Conservation (phyloP, 2,329 filamentous ascomycete genomes). For the Colletotrichum endophyticum region DNA sequence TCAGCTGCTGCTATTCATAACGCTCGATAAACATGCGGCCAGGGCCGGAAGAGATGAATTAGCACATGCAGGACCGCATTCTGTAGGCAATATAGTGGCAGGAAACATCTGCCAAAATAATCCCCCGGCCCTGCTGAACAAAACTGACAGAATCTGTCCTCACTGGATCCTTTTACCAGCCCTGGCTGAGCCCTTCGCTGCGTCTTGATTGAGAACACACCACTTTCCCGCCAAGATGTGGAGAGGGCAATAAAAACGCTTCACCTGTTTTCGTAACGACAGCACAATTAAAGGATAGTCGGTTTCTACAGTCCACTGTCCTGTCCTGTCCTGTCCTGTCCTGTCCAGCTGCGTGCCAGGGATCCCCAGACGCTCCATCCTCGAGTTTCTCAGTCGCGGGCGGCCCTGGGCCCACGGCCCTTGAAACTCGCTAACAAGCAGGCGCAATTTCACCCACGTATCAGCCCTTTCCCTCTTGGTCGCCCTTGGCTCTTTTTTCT, state of each 20-base stretch:
- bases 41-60: neutral
- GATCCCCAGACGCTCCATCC: neutral
- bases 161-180: neutral
- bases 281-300: conserved; percentile 17
- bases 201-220: neutral
- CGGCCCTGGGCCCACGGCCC: conserved; percentile 34
- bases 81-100: neutral
- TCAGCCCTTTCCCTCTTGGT: conserved; percentile 41
- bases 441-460: conserved; percentile 53
- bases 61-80: neutral
- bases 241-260: conserved; percentile 16
- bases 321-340: neutral
- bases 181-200: neutral
- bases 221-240: conserved; percentile 13
- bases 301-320: neutral
- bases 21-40: neutral
- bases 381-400: neutral
- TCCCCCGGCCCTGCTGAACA: neutral
- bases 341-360: neutral
- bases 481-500: neutral
- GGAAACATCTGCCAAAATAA: neutral
- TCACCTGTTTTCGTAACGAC: conserved; percentile 22
- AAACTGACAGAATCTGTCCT: neutral
- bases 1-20: neutral
- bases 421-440: conserved; percentile 60